phyloP scores from a whole-genome alignment of 768 basidiomycete species.

The Russula compacta region DNA sequence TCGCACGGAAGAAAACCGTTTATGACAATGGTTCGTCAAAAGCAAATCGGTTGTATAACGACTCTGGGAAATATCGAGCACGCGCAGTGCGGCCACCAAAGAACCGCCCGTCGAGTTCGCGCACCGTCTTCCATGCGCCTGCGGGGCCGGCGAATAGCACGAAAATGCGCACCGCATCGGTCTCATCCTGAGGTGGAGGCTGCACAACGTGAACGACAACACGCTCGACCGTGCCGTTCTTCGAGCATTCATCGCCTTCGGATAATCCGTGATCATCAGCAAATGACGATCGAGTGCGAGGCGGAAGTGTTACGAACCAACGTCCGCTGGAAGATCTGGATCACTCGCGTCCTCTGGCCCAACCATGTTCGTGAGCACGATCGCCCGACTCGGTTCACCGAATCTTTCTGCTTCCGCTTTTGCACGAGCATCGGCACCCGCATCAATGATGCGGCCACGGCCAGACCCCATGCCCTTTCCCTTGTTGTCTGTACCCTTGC shows the following conservation, averaged over 20 bases:
- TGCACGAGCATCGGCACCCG: constrained; percentile 74
- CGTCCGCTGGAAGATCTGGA: constrained; percentile 77
- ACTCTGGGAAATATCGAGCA: constrained; percentile 74
- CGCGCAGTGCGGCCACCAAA: constrained; percentile 82
- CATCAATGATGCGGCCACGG: constrained; percentile 86
- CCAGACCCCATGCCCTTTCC: constrained; percentile 44
- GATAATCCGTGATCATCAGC: not conserved
- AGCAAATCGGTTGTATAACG: constrained; percentile 38
- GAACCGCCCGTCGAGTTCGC: constrained; percentile 86
- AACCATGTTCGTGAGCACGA: constrained; percentile 88
- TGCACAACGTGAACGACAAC: constrained; percentile 75
- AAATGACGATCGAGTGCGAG: not conserved
- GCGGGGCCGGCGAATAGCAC: constrained; percentile 85
- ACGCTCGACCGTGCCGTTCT: constrained; percentile 86
- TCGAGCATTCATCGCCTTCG: constrained; percentile 81
- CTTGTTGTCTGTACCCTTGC: constrained; percentile 32
- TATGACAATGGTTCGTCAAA: constrained; percentile 38
- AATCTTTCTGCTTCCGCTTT: constrained; percentile 73
- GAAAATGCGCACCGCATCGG: constrained; percentile 88
- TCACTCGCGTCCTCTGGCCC: constrained; percentile 75
- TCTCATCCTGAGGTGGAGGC: constrained; percentile 52
- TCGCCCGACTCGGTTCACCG: constrained; percentile 84
- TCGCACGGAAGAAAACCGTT: not conserved
- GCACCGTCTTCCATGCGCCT: constrained; percentile 93
- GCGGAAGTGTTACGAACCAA: constrained; percentile 43